Conservation (phyloP, 1,284 basidiomycete genomes). For the Ceratorhiza oryzae-sativae region DNA sequence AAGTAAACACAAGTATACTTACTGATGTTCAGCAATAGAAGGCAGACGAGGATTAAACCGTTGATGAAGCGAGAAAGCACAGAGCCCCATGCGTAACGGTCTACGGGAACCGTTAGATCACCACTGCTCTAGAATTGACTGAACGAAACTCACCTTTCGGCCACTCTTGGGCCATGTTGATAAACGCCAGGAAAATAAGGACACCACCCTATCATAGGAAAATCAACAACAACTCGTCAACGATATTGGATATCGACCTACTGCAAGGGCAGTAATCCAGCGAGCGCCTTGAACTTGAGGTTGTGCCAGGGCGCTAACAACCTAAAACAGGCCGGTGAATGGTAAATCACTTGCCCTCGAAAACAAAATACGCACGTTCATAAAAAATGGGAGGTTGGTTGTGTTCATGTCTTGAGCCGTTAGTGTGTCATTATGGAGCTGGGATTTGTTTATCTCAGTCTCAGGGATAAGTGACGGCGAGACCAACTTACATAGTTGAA, state of each 20-base stretch:
- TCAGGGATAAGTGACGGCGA: not conserved
- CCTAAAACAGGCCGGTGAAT: not conserved
- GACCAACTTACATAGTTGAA: conserved; percentile 7
- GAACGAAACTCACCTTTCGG: conserved; percentile 18
- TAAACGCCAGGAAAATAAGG: conserved; percentile 21
- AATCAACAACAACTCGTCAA: not conserved
- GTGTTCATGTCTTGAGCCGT: not conserved
- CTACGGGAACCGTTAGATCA: not conserved
- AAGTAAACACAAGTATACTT: not conserved
- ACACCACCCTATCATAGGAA: not conserved
- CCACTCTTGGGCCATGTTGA: conserved; percentile 30
- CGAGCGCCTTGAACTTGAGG: conserved; percentile 29
- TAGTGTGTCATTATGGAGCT: conserved; percentile 24
- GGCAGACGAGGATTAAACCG: not conserved
- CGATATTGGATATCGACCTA: not conserved
- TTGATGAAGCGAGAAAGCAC: conserved; percentile 19
- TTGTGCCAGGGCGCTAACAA: not conserved
- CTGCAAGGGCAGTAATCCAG: conserved; percentile 30
- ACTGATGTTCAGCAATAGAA: conserved; percentile 24
- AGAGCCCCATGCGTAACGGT: conserved; percentile 34
- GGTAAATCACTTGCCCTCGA: too few species aligned
- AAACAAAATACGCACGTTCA: not conserved
- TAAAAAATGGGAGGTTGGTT: not conserved
- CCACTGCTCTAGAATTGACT: not conserved
- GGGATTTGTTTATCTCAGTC: not conserved